Evolutionary conservation across 768 basidiomycete species (phyloP), one percentile per base, ranked within the genome.

Genomic region (Boletellus ananas): DNA sequence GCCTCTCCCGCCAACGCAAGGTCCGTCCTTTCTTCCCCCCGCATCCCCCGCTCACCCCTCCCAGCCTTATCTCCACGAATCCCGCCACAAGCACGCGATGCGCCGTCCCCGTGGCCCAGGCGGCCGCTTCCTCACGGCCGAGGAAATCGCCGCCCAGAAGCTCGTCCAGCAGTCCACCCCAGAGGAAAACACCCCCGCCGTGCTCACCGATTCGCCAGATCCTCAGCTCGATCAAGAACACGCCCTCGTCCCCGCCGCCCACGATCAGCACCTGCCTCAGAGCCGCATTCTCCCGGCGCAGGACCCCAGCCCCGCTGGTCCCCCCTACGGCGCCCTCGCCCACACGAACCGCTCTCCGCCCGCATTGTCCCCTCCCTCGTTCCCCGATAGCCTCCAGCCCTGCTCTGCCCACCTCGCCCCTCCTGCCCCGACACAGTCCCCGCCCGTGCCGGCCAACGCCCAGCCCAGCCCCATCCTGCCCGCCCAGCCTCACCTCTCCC

Each of bases 41-140:
- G 18, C 18, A n/a, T 36, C 16, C 52, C 48, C 48, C 27, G 35
- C 49, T 52, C 52, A 50, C 59, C 21, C 54, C 49, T 34, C 21
- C 3, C 40, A 96, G 94, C 95, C 96, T 2, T 99, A 98, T 72
- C 85, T 98, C 27, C 96, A 99, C 57, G 96, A 99, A 66, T 95
- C 92, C 8, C 84, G 96, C 39, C 96, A 99, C 74, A 90, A 92
- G 58, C 96, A 99, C 72, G 96, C 96, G 29, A 94, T 97, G 87
- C 85, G 94, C 39, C 83, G 96, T 17, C 96, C 96, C 14, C 80
- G 96, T 49, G 96, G 96, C 5, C 95, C 96, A 20, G 96, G 96
- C 11, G 96, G 96, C 20, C 84, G 96, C 37, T 99, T 99, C 74
- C 84, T 98, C 61, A 98, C 94, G 8, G 91, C 94, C 44, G 92